phyloP scores from a whole-genome alignment of 2,329 filamentous ascomycete genomes.

The Penicillium nordicum region DNA sequence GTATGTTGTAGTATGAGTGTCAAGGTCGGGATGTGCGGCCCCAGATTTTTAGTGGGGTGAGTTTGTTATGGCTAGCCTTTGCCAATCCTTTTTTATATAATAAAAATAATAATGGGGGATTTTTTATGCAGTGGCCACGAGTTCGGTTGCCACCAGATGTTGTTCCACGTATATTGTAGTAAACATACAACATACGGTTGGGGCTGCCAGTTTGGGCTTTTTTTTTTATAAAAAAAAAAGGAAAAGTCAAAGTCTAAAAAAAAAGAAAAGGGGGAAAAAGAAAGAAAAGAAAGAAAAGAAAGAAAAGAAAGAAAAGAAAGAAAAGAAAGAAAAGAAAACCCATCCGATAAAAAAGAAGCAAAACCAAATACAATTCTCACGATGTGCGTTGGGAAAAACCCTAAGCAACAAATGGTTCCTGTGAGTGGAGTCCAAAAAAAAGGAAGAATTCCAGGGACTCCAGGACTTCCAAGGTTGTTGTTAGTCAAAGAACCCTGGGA shows the following conservation, averaged over 20 bases:
- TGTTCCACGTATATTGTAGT: not conserved
- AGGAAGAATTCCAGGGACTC: not conserved
- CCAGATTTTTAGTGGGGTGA: constrained; percentile 26
- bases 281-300: not conserved
- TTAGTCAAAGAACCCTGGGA: not conserved
- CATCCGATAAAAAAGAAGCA: not conserved
- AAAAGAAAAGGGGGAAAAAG: not conserved
- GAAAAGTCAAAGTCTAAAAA: not conserved
- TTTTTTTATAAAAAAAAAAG: not conserved
- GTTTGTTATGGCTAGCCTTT: constrained; percentile 10
- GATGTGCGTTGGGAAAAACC: not conserved
- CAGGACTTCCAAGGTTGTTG: too few relatives aligned
- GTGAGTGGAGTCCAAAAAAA: not conserved
- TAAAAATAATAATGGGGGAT: not conserved
- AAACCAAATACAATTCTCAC: not conserved
- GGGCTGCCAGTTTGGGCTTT: constrained; percentile 1
- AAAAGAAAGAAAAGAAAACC: not conserved
- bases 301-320: not conserved
- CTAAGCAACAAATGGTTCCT: not conserved
- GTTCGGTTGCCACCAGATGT: not conserved
- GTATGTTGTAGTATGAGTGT: constrained; percentile 1
- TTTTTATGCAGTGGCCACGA: not conserved
- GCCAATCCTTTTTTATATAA: not conserved
- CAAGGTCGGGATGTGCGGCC: constrained; percentile 24
- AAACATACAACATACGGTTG: not conserved